phyloP scores from a whole-genome alignment of 305 asterid species.

The Petunia hybrid region DNA sequence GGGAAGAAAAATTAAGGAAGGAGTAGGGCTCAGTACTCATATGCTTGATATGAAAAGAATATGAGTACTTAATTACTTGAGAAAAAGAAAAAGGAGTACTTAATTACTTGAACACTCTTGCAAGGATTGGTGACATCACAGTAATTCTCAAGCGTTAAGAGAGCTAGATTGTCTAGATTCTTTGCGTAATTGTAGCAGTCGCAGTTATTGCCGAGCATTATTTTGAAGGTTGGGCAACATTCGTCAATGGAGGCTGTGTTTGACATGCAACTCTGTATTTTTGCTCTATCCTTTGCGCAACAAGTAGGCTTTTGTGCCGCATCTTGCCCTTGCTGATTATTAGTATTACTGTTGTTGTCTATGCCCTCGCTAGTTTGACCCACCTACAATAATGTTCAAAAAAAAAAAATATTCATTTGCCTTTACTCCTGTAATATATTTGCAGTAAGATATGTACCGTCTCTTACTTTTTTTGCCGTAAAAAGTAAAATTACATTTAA shows the following conservation, averaged over 20 bases:
- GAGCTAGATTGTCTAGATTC: background rate
- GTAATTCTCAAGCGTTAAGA: background rate
- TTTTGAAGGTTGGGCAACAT: background rate
- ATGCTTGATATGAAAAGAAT: background rate
- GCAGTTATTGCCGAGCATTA: background rate
- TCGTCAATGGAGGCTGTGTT: background rate
- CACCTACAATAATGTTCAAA: background rate
- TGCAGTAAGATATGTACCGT: no score
- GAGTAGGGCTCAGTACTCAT: no score
- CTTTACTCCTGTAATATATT: no score
- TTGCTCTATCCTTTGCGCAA: background rate
- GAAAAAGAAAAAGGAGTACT: background rate
- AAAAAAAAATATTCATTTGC: no score
- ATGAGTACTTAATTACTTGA: background rate
- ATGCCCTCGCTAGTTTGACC: background rate
- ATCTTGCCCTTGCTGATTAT: background rate
- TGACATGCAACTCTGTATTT: background rate
- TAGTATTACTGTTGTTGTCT: background rate
- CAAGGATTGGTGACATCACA: conserved; percentile 8
- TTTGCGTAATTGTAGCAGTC: background rate
- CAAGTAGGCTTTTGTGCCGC: background rate
- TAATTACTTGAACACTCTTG: background rate
- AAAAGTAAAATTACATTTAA: no score
- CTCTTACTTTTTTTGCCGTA: no score
- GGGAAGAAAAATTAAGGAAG: no score